Conservation (phyloP, 768 basidiomycete genomes). For the Mycena kentingensis region DNA sequence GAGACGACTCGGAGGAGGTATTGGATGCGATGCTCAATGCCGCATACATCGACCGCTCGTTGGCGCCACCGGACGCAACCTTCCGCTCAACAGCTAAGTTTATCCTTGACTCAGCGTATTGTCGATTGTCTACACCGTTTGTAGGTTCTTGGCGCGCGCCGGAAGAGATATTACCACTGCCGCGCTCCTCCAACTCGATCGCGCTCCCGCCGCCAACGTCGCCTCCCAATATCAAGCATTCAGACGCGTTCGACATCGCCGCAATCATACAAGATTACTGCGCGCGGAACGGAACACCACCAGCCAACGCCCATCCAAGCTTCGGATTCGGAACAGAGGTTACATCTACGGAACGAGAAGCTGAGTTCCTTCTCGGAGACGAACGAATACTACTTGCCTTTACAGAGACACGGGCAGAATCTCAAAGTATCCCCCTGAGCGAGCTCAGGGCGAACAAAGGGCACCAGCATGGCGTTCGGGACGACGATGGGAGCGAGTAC, state of each 20-base stretch:
- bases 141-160: neutral
- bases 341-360: neutral
- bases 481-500: conserved; percentile 6
- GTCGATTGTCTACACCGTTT: neutral
- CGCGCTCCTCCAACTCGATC: neutral
- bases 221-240: too few species aligned
- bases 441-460: neutral
- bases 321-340: neutral
- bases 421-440: conserved; percentile 5
- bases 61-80: neutral
- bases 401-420: neutral
- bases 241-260: neutral
- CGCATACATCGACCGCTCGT: neutral
- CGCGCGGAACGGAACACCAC: neutral
- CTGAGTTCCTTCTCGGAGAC: neutral
- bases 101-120: neutral
- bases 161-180: neutral
- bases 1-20: conserved; percentile 32
- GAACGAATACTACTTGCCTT: neutral
- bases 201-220: too few species aligned
- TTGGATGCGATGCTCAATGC: conserved; percentile 26
- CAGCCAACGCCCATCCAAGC: neutral
- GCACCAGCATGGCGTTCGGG: conserved; percentile 12
- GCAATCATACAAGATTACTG: neutral
- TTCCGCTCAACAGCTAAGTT: neutral